These are phyloP conservation scores for Lyophyllum semitale DNA, from an alignment of 768 basidiomycete genomes.

Conservation along the genomic window DNA sequence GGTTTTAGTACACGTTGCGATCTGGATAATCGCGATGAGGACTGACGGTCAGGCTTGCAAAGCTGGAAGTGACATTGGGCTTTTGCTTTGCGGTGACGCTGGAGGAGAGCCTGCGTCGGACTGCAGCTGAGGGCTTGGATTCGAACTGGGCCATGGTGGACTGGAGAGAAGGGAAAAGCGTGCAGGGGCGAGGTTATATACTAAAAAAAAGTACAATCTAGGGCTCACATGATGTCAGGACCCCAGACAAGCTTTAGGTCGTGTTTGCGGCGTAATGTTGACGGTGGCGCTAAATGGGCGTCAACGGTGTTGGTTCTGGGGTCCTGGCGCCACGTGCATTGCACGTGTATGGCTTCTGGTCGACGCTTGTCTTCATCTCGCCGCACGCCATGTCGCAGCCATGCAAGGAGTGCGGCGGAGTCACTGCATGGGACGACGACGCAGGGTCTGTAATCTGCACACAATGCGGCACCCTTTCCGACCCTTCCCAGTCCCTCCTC, in stretches of 20 bases:
- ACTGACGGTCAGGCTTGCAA: conserved; percentile 67
- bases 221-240: conserved; percentile 16
- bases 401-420: conserved; percentile 58
- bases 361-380: not conserved
- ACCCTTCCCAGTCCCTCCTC: conserved; percentile 64
- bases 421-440: conserved; percentile 56
- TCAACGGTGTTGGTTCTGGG: conserved; percentile 6
- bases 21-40: conserved; percentile 17
- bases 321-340: conserved; percentile 14
- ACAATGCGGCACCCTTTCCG: conserved; percentile 68
- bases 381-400: conserved; percentile 29
- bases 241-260: conserved; percentile 8
- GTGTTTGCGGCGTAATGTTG: not conserved
- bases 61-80: conserved; percentile 57
- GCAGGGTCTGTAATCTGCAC: conserved; percentile 67
- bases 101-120: conserved; percentile 71
- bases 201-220: conserved; percentile 1
- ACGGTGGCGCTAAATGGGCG: conserved; percentile 1
- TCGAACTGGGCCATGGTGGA: conserved; percentile 61
- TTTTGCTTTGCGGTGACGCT: conserved; percentile 42
- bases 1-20: conserved; percentile 18
- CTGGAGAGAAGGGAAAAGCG: conserved; percentile 23
- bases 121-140: conserved; percentile 63
- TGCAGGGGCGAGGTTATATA: conserved; percentile 35
- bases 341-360: conserved; percentile 4